Base-by-base conservation (phyloP, 2,329 filamentous ascomycete species). In the Ophiostoma tasmaniense region DNA sequence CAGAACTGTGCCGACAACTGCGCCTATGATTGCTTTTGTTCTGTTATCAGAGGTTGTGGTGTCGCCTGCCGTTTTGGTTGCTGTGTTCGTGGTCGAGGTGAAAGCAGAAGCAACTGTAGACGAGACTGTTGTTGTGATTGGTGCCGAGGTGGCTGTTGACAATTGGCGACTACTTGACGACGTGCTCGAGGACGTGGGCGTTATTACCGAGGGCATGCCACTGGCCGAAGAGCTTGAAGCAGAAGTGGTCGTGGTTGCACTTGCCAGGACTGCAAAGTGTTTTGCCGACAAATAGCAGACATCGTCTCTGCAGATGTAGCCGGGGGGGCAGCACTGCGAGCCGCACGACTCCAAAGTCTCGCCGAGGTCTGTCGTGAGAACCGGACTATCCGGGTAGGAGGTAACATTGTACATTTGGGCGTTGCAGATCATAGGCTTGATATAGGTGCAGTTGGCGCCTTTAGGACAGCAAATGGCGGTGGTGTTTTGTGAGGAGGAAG, bases 381-480 rank as follows among this genome's bases (percentile, higher is more conserved):
- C 52, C 5, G 64, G 59, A 37, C 66, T 70, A 3, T 64, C 25
- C 2, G 73, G 72, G 20, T 50, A 50, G 5, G 66, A 61, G 7
- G 71, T 70, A 22, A 50, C 73, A 55, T 74, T 73, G 65, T 70
- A 66, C 17, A 64, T 30, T 45, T 69, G 65, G 5, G 71, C 35
- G 37, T 71, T 42, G 67, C 73, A 74, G 39, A 67, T 50, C 28
- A 73, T 71, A n/a, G 73, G 64, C 37, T 30, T 2, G 33, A 74
- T 72, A 0, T 28, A 25, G 35, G n/a, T 30, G 64, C 73, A 74
- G 39, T 59, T 25, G 1, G 10, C 1, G 30, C 71, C 70, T 0
- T 28, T 2, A 1, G 71, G 71, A 59, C 73, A 74, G 66, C 73
- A 74, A 22, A 73, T 25, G n/a, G 69, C 70, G 6, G 72, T 73